These are phyloP conservation scores for Ganoderma multipileum DNA, from an alignment of 1,284 basidiomycete genomes.

Conservation along the genomic window DNA sequence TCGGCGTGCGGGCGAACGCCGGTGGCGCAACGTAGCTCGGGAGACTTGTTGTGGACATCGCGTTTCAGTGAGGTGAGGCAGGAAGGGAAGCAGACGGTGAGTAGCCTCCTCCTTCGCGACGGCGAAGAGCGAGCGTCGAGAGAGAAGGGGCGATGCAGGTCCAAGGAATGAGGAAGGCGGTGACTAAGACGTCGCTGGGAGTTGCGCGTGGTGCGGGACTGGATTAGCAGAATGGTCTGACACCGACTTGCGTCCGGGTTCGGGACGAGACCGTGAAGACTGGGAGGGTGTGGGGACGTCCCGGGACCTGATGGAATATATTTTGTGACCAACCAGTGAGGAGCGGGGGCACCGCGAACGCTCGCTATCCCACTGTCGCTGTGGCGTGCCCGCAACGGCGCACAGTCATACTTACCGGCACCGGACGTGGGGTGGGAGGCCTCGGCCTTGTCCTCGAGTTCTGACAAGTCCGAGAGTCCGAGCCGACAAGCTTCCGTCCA, in stretches of 20 bases:
- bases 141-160: background rate
- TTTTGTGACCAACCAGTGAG: slow-evolving; percentile 8
- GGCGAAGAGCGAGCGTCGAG: background rate
- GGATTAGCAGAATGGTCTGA: slow-evolving; percentile 7
- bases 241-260: slow-evolving; percentile 19
- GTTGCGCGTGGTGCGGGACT: slow-evolving; percentile 22
- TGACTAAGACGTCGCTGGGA: slow-evolving; percentile 24
- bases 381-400: slow-evolving; percentile 20
- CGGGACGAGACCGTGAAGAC: background rate
- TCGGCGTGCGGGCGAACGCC: slow-evolving; percentile 33
- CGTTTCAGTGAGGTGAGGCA: background rate
- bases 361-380: slow-evolving; percentile 22
- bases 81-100: background rate
- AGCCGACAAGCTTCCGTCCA: background rate
- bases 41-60: slow-evolving; percentile 45
- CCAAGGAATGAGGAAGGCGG: background rate
- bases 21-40: slow-evolving; percentile 39
- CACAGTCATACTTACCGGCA: background rate
- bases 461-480: slow-evolving; percentile 2
- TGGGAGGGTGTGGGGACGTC: slow-evolving; percentile 15
- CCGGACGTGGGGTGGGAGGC: background rate
- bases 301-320: slow-evolving; percentile 23
- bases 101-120: background rate
- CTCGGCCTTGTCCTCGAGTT: background rate
- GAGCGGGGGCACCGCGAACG: background rate